Evolutionary conservation across 2,329 filamentous ascomycete genomes (phyloP), one percentile per base, ranked within the genome.

Genomic region (Pseudogymnoascus sp.): DNA sequence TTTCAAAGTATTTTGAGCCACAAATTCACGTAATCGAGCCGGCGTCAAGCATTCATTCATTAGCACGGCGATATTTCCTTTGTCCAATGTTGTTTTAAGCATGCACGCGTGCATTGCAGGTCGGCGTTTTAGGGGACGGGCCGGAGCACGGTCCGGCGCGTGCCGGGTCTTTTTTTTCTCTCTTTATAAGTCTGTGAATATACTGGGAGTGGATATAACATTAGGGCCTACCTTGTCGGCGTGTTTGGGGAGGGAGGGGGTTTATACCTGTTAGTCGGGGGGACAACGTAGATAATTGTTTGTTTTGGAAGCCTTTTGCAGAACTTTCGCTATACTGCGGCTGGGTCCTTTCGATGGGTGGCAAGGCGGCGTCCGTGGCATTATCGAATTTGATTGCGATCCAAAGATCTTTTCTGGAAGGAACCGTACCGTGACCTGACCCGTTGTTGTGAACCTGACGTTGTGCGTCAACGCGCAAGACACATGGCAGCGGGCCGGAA

Each of bases 71-170:
- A 32, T 54, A 32, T 54, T 54, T 54, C 47, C 47, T 54, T 54
- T 54, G 47, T 54, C 28, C n/a, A n/a, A 18, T 12, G n/a, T 18
- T 54, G 47, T 32, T 54, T 54, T 54, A 54, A 54, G 47, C 47
- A 54, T 54, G 47, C 47, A 54, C 47, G 47, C 47, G 47, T 54
- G 28, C 47, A 54, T 54, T 54, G 47, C 28, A 54, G 47, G 47
- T 41, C 28, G 47, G 47, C 47, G 47, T 54, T 54, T 54, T 43
- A 54, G n/a, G 47, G 47, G 25, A 54, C 47, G 47, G 47, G 47
- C 47, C 47, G 47, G 43, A 54, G 47, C 25, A 32, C 47, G 47
- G 47, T 32, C 47, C 47, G 47, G 28, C 47, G 47, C 47, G 47
- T 54, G 8, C 47, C 47, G 28, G 28, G 25, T 6, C 2, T 22